These are phyloP conservation scores for Mycena epipterygia DNA, from an alignment of 768 basidiomycete species.

Conservation along the genomic window DNA sequence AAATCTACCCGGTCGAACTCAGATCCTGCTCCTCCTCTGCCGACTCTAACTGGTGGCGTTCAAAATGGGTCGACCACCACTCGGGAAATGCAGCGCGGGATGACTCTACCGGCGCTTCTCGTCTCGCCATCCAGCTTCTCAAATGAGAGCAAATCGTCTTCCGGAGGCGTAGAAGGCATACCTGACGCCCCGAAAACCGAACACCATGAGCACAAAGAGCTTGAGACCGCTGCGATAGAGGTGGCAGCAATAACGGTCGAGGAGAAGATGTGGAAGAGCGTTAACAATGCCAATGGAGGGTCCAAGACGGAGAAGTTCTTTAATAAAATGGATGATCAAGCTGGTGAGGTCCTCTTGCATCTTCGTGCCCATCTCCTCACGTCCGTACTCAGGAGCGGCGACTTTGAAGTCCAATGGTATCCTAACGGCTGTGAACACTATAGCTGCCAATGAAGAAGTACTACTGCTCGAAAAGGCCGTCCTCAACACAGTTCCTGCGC, in stretches of 20 bases:
- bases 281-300: not conserved
- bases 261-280: not conserved
- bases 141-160: too few species aligned
- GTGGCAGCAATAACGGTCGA: too few species aligned
- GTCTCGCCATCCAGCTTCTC: too few species aligned
- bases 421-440: not conserved
- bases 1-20: not conserved
- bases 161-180: too few species aligned
- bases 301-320: not conserved
- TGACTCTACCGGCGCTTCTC: too few species aligned
- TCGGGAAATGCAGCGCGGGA: not conserved
- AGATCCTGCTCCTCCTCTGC: not conserved
- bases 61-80: not conserved
- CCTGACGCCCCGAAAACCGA: too few species aligned
- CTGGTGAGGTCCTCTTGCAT: not conserved
- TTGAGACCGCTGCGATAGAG: too few species aligned
- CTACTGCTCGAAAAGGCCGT: not conserved
- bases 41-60: not conserved
- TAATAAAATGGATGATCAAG: not conserved
- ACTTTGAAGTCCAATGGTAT: not conserved
- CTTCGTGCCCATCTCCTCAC: too few species aligned
- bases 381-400: not conserved
- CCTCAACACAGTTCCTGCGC: not conserved
- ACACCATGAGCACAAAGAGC: too few species aligned
- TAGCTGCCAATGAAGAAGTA: not conserved